Conservation (phyloP, 169 alveolate genomes). For the Amoebophrya sp. region DNA sequence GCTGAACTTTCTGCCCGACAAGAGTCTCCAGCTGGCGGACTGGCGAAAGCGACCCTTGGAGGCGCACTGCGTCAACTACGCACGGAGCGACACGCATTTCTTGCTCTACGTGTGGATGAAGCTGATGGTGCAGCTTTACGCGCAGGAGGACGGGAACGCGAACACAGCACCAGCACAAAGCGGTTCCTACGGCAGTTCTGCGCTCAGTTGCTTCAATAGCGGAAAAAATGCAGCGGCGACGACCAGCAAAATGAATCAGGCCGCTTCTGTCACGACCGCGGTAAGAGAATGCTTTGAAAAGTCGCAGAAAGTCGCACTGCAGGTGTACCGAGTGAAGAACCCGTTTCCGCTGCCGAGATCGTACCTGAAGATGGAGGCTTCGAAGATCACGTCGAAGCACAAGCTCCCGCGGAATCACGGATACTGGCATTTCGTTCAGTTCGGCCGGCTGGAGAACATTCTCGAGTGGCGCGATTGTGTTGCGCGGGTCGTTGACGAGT, state of each 20-base stretch:
- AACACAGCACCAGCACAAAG: too few species aligned
- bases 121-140: not conserved
- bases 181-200: not conserved
- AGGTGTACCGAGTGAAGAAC: not conserved
- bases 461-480: not conserved
- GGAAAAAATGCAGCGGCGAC: not conserved
- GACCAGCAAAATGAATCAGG: not conserved
- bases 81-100: conserved; percentile 81
- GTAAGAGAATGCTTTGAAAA: not conserved
- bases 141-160: not conserved
- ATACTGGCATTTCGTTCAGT: not conserved
- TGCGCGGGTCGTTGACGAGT: not conserved
- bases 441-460: not conserved
- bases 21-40: conserved; percentile 76
- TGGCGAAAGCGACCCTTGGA: conserved; percentile 82
- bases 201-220: not conserved
- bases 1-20: conserved; percentile 57
- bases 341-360: not conserved
- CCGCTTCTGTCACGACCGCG: not conserved
- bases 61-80: conserved; percentile 70
- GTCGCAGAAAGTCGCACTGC: not conserved
- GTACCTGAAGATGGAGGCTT: not conserved
- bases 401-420: not conserved
- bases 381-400: not conserved
- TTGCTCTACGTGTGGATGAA: conserved; percentile 53